These are phyloP conservation scores for Pharus latifolius DNA, from an alignment of 176 grass and related monocot species.

Conservation along the genomic window DNA sequence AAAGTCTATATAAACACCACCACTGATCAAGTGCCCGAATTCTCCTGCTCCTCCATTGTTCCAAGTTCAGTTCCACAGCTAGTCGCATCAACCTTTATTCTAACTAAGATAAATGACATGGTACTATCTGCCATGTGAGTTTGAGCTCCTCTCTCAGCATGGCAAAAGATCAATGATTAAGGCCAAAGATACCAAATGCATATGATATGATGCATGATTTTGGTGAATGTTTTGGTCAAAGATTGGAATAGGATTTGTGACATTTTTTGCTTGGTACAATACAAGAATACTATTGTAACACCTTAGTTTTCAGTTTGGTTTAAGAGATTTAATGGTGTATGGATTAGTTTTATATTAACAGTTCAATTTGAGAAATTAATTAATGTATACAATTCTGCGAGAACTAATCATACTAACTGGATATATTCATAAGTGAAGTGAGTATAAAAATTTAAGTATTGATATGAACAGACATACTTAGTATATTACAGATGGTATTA, in stretches of 20 bases:
- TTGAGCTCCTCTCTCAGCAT: background rate
- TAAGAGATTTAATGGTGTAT: no score
- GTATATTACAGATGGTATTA: no score
- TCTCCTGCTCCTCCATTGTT: background rate
- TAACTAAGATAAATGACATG: background rate
- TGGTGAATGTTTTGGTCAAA: constrained; percentile 13
- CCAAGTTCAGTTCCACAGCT: background rate
- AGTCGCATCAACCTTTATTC: background rate
- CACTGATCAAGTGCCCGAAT: background rate
- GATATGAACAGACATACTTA: no score
- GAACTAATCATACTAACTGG: no score
- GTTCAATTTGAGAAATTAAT: no score
- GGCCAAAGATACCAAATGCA: background rate
- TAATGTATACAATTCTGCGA: no score
- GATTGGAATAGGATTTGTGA: background rate
- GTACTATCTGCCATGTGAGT: constrained; percentile 20
- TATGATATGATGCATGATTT: background rate
- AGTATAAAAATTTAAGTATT: no score
- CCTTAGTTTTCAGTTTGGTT: no score
- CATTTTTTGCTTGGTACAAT: background rate
- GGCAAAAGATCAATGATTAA: constrained; percentile 16
- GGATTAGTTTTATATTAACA: no score
- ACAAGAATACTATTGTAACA: no score
- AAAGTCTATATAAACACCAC: no score
- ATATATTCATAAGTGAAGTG: no score